Base-by-base conservation (phyloP, 1,139 yeast genomes). In the Pneumocystis carinii region DNA sequence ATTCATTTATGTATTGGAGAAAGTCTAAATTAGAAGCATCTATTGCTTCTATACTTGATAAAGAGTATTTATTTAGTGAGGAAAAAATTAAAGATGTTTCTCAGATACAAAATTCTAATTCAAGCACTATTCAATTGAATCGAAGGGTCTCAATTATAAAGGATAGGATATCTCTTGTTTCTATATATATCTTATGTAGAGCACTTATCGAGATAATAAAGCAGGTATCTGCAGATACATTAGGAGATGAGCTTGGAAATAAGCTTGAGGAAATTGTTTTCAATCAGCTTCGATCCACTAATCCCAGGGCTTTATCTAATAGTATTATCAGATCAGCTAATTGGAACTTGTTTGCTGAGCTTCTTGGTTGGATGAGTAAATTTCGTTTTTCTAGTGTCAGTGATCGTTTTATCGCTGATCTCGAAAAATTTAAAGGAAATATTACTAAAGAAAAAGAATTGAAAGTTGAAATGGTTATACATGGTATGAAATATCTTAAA, bases 1-100 rank as follows among this genome's bases (percentile, higher is more conserved):
- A 94, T 72, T 88, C 96, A 29, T 96, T 92, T 65, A 90, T 94
- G 97, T 90, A 87, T 71, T 92, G 99, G 99, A 80, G 98, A 66
- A 89, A 90, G 72, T 83, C 94, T 4, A 85, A 92, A 72, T 84
- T 94, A 37, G 97, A 90, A 69, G 85, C 87, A 2, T 90, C 95
- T 0, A 80, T 84, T 2, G 78, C 84, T 76, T 95, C 95, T 0
- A 84, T 87, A 35, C 60, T 41, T 19, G 58, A 60, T 1, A 76
- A 80, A 10, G 86, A 83, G 66, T 82, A 75, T 63, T 74, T 73
- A 64, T 29, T 65, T 65, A 32, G 71, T 69, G 67, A 74, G 70
- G 66, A 72, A 75, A 32, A 32, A 32, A 27, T 62, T 72, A 2
- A 74, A 72, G 63, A 73, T 62, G 61, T 58, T 27, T 58, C 61